phyloP scores from a whole-genome alignment of 164 flowering plant species.

The Warburgia ugandensis region DNA sequence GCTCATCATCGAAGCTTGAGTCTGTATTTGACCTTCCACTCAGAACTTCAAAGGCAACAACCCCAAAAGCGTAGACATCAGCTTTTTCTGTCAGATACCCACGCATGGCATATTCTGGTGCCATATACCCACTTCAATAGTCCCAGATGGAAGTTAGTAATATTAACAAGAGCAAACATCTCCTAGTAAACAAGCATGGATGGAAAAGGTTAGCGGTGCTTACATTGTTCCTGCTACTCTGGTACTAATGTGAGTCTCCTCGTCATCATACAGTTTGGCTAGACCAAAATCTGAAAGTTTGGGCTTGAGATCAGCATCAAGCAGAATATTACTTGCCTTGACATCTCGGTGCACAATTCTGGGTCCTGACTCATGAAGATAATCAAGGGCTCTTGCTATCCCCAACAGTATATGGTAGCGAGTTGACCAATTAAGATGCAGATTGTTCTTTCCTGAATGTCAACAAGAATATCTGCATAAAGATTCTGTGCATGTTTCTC shows the following conservation, averaged over 20 bases:
- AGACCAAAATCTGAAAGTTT: conserved; percentile 44
- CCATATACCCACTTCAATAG: conserved; percentile 26
- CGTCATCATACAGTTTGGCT: conserved; percentile 36
- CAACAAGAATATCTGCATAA: no score
- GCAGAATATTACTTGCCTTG: conserved; percentile 17
- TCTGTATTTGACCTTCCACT: conserved; percentile 26
- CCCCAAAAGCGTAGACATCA: conserved; percentile 28
- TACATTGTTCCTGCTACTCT: conserved; percentile 41
- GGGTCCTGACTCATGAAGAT: conserved; percentile 14
- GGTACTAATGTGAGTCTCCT: conserved; percentile 34
- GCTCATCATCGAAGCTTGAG: conserved; percentile 11
- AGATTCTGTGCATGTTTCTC: no score
- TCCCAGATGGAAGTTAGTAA: no score
- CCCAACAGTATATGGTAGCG: conserved; percentile 14
- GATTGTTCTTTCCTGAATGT: not conserved
- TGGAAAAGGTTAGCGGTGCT: not conserved
- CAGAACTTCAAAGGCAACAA: conserved; percentile 23
- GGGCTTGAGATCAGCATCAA: conserved; percentile 23
- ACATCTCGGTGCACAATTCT: conserved; percentile 15
- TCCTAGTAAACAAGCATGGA: not conserved
- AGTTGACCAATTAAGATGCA: conserved; percentile 9
- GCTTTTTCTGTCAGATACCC: conserved; percentile 29
- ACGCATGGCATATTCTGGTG: conserved; percentile 33
- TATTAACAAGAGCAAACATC: not conserved
- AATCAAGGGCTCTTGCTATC: conserved; percentile 14